Evolutionary conservation across 495 filamentous ascomycete genomes (phyloP), one percentile per base, ranked within the genome.

Genomic region (Penicillium pancosmium): DNA sequence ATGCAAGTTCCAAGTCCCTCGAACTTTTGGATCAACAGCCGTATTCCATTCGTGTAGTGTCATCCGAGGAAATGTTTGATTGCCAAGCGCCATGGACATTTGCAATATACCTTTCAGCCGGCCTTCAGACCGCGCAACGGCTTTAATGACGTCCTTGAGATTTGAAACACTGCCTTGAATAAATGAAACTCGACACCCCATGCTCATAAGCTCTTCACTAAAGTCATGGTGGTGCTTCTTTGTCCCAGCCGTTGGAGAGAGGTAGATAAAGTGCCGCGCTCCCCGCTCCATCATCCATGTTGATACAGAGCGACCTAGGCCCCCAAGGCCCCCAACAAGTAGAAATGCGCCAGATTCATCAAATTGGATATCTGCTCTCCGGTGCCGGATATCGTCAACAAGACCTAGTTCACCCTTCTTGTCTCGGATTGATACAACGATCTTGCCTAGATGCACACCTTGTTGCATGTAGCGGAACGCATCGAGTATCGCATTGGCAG

Each of bases 211-310:
- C 34, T 50, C 46, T 23, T 38, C 25, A 6, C 6, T 36, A 31
- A 50, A 57, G 0, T 50, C 46, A 1, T 9, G 27, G 12, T 50
- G 21, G 2, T 34, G 13, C 4, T 13, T 38, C 83, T 75, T 60
- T 50, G 21, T 15, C 15, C 34, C 2, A 80, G 68, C 56, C 78
- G 78, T 4, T 61, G 41, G 38, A 3, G 66, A 71, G 0, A 73
- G 34, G n/a, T 85, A 77, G 16, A 83, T 75, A 9, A 89, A 61
- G 54, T 81, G 72, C 23, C 71, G 68, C 9, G 85, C 86, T 7
- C 84, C 84, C 33, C 77, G 76, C 19, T 71, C 60, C 5, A 78
- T 80, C 80, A 89, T 84, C 82, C 81, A 86, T 0, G 66, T 69
- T 0, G 83, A 68, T 52, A 88, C 71, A 44, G 78, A 74, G 54